Conservation (phyloP, 306 rosid genomes). For the Cicer yamashitae region DNA sequence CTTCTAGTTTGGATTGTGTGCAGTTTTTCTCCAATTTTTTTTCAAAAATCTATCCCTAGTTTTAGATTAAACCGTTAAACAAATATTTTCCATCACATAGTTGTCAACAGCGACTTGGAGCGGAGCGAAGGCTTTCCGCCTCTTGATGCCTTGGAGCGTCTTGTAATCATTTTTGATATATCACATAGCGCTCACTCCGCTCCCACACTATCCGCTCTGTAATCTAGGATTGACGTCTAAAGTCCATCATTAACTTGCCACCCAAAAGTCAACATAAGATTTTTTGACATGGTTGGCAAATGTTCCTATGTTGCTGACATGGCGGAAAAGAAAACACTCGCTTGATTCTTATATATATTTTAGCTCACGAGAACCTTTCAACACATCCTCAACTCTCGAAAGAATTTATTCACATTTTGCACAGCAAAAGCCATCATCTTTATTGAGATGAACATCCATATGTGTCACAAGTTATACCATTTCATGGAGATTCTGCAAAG, state of each 20-base stretch:
- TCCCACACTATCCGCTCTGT: too few species aligned
- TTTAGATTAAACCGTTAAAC: slow-evolving; percentile 2
- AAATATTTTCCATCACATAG: neutral
- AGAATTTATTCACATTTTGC: neutral
- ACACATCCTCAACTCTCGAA: neutral
- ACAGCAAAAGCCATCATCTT: neutral
- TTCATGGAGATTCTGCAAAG: neutral
- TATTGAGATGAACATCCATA: neutral
- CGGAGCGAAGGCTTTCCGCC: too few species aligned
- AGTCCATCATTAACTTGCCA: neutral
- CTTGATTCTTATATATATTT: neutral
- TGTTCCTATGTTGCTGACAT: neutral
- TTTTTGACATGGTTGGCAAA: neutral
- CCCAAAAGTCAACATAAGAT: neutral
- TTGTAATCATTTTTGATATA: too few species aligned
- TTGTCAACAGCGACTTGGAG: too few species aligned
- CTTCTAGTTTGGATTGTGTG: neutral
- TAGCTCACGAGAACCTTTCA: neutral
- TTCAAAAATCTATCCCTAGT: neutral
- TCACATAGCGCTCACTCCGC: too few species aligned
- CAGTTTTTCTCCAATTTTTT: neutral
- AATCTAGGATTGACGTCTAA: too few species aligned
- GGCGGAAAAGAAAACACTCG: neutral
- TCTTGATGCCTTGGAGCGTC: too few species aligned
- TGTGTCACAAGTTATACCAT: neutral